These are phyloP conservation scores for Plasmodium ovale DNA, from an alignment of 169 alveolate species.

Conservation along the genomic window DNA sequence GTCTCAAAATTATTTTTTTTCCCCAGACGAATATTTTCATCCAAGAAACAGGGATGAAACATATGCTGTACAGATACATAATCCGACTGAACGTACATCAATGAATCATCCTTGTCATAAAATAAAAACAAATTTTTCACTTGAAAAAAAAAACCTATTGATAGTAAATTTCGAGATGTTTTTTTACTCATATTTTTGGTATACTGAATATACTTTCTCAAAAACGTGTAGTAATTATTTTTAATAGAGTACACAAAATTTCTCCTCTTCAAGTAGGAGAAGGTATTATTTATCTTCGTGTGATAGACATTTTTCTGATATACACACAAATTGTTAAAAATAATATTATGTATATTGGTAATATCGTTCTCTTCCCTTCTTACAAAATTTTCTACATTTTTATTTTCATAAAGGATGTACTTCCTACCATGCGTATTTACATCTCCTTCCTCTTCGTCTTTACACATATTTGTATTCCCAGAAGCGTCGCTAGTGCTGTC, in stretches of 20 bases:
- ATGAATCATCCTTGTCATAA: conserved; percentile 34
- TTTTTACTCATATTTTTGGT: conserved; percentile 20
- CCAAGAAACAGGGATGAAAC: conserved; percentile 16
- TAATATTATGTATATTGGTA: conserved; percentile 45
- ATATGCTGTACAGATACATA: conserved; percentile 22
- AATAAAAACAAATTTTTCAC: conserved; percentile 40
- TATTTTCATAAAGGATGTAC: neutral
- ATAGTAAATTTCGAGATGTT: conserved; percentile 25
- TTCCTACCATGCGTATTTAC: neutral
- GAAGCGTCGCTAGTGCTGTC: too few relatives aligned
- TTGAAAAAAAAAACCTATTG: conserved; percentile 35
- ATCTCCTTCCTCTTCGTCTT: too few relatives aligned
- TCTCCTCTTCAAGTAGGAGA: conserved; percentile 30
- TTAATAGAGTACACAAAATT: conserved; percentile 45
- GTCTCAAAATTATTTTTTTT: too few relatives aligned
- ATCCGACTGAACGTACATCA: conserved; percentile 19
- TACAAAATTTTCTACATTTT: conserved; percentile 23
- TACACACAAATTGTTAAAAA: conserved; percentile 61
- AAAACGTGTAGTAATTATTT: conserved; percentile 61
- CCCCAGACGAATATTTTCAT: neutral
- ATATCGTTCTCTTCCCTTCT: conserved; percentile 20
- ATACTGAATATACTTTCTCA: conserved; percentile 39
- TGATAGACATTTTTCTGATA: conserved; percentile 64
- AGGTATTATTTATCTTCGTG: conserved; percentile 49
- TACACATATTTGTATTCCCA: too few relatives aligned